phyloP scores from a whole-genome alignment of 2,329 filamentous ascomycete genomes.

The Ceratocystis albifundus region DNA sequence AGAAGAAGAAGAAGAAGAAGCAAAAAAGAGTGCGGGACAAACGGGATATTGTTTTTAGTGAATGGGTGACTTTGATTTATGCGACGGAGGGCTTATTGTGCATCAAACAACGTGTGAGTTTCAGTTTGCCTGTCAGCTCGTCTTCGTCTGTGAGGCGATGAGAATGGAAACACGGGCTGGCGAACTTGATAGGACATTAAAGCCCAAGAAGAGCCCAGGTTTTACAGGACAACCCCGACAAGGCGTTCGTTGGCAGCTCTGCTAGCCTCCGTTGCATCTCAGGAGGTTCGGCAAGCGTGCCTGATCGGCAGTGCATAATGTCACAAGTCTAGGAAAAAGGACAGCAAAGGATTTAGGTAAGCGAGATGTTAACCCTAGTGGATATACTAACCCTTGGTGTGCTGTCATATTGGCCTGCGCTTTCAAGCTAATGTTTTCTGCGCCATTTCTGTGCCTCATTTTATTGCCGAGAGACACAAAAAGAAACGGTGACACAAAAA shows the following conservation, averaged over 20 bases:
- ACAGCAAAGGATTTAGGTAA: not conserved
- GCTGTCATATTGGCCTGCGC: not conserved
- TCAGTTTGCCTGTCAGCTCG: not conserved
- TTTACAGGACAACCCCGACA: not conserved
- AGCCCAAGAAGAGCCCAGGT: not conserved
- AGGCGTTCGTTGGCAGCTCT: not conserved
- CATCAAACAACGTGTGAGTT: not conserved
- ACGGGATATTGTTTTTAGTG: not conserved
- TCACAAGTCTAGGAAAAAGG: not conserved
- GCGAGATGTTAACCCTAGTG: not conserved
- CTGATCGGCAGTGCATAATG: constrained; percentile 6
- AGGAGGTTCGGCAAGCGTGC: not conserved
- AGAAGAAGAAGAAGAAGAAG: not conserved
- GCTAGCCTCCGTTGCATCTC: too few species aligned
- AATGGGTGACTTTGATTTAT: not conserved
- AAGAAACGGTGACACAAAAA: constrained; percentile 1
- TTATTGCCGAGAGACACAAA: not conserved
- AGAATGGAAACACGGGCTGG: not conserved
- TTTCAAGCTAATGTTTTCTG: not conserved
- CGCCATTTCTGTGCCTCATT: not conserved
- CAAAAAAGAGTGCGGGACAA: not conserved
- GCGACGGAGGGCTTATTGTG: not conserved
- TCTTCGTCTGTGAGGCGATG: not conserved
- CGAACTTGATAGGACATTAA: not conserved
- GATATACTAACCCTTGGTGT: not conserved